phyloP scores from a whole-genome alignment of 495 filamentous ascomycete genomes.

The Lasiosphaeris hirsuta region DNA sequence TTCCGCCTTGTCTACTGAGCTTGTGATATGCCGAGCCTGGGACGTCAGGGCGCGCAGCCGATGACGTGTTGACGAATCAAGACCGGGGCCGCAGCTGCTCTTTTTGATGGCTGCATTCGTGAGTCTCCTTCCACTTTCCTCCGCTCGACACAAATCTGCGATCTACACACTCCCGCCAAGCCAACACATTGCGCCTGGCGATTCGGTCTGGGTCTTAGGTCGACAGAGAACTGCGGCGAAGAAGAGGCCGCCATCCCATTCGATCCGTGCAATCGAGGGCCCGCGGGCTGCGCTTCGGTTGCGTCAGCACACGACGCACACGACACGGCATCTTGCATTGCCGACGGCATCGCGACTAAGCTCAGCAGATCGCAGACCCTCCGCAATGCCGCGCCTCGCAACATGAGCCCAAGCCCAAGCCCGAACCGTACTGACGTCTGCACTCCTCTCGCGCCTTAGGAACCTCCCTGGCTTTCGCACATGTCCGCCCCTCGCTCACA shows the following conservation, averaged over 20 bases:
- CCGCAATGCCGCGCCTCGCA: conserved; percentile 1
- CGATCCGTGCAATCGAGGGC: too few species aligned
- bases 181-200: too few species aligned
- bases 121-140: conserved; percentile 26
- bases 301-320: background rate
- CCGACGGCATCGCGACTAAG: background rate
- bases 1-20: background rate
- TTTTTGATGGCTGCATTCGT: conserved; percentile 49
- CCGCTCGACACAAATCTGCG: conserved; percentile 6
- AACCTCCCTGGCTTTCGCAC: conserved; percentile 48
- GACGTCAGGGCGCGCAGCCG: conserved; percentile 14
- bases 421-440: conserved; percentile 19
- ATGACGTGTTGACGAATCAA: conserved; percentile 22
- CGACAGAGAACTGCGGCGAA: too few species aligned
- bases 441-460: conserved; percentile 28
- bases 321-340: background rate
- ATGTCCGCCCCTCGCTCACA: conserved; percentile 44
- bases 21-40: background rate
- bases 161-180: background rate
- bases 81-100: conserved; percentile 10
- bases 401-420: conserved; percentile 3
- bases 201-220: too few species aligned
- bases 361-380: too few species aligned
- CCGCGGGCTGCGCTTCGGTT: too few species aligned
- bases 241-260: too few species aligned